phyloP scores from a whole-genome alignment of 805 yeast genomes.

The Myxozyma neglecta region DNA sequence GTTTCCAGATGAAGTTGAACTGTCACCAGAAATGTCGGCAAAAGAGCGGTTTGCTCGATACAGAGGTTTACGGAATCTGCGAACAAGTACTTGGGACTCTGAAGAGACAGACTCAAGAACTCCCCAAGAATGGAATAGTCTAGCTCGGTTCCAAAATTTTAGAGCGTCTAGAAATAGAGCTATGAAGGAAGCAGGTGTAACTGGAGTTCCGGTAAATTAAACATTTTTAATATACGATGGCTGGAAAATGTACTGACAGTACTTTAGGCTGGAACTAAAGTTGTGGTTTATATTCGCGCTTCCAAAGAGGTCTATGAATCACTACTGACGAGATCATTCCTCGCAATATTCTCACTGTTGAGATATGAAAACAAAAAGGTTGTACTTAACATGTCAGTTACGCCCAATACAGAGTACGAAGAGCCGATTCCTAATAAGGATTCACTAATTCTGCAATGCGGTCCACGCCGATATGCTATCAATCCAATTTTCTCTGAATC shows the following conservation, averaged over 20 bases:
- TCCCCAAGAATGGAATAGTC: constrained; percentile 76
- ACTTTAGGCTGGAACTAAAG: constrained; percentile 60
- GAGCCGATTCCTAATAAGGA: constrained; percentile 85
- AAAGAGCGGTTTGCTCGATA: constrained; percentile 72
- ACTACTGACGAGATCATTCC: constrained; percentile 54
- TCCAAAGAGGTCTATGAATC: constrained; percentile 55
- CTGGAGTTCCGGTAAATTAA: constrained; percentile 29
- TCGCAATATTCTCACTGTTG: constrained; percentile 70
- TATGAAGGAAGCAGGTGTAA: constrained; percentile 54
- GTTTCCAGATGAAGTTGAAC: constrained; percentile 93
- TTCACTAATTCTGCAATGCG: constrained; percentile 81
- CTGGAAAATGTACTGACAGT: constrained; percentile 40
- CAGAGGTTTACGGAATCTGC: constrained; percentile 82
- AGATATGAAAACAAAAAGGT: constrained; percentile 85
- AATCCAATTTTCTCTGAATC: constrained; percentile 82
- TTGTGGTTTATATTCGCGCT: constrained; percentile 55
- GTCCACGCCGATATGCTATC: constrained; percentile 82
- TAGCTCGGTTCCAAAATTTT: constrained; percentile 72
- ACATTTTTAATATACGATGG: constrained; percentile 25
- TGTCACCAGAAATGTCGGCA: constrained; percentile 73
- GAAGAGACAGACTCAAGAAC: constrained; percentile 75
- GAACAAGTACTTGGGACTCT: constrained; percentile 81
- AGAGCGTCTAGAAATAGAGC: constrained; percentile 71
- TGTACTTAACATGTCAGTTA: constrained; percentile 75
- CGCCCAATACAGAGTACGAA: constrained; percentile 87